Percentiles rank a stretch among this genome's conserved stretches.
phyloP scores from a whole-genome alignment of 1,284 basidiomycete genomes.

The Boletus smithii region DNA sequence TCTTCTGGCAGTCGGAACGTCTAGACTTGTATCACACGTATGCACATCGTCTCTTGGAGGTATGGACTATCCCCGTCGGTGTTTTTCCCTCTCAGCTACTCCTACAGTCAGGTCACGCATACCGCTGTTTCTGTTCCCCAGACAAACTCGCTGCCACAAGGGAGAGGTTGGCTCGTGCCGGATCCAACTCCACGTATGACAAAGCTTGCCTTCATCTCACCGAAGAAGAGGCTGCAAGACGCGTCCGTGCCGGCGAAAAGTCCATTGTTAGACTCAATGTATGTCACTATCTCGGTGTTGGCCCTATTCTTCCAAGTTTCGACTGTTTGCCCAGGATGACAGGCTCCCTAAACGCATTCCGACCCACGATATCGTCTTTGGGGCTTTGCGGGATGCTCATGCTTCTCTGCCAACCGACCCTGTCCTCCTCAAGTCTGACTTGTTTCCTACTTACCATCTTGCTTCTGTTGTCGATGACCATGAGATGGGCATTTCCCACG shows the following conservation, averaged over 20 bases:
- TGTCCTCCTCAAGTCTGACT: constrained; percentile 88
- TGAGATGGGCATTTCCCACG: constrained; percentile 94
- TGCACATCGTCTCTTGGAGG: constrained; percentile 72
- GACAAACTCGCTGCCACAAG: constrained; percentile 67
- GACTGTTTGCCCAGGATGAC: constrained; percentile 43
- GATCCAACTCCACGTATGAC: constrained; percentile 80
- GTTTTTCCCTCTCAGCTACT: background rate
- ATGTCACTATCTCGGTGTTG: constrained; percentile 24
- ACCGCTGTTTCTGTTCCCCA: constrained; percentile 89
- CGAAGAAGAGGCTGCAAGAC: constrained; percentile 78
- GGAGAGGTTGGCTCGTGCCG: constrained; percentile 63
- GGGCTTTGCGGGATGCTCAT: constrained; percentile 68
- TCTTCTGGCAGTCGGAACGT: constrained; percentile 71
- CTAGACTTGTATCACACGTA: constrained; percentile 80
- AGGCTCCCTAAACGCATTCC: constrained; percentile 46
- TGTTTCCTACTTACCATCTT: constrained; percentile 95
- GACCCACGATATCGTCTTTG: constrained; percentile 74
- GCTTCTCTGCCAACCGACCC: constrained; percentile 84
- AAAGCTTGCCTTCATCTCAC: constrained; percentile 81
- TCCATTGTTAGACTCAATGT: constrained; percentile 88
- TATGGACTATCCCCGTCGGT: constrained; percentile 28
- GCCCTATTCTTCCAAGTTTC: constrained; percentile 9
- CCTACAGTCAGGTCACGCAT: constrained; percentile 77
- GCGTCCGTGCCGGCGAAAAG: constrained; percentile 72
- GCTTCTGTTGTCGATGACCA: constrained; percentile 96